Percentiles rank a stretch among this genome's conserved stretches.
Conservation (phyloP, 306 rosid genomes). For the Ziziphus jujuba region DNA sequence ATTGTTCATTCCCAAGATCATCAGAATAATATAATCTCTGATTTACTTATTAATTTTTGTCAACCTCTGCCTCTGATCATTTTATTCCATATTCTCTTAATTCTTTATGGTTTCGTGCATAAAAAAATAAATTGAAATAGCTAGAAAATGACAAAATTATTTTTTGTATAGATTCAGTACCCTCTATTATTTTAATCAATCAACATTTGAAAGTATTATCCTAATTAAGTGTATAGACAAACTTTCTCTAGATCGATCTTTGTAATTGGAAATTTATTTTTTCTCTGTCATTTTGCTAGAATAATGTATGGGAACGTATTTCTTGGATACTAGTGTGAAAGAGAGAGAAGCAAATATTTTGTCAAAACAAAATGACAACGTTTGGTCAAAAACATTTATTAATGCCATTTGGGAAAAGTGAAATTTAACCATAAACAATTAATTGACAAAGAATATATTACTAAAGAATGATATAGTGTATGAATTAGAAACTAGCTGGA, state of each 20-base stretch:
- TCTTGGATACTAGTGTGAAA: background rate
- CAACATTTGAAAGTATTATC: too few species aligned
- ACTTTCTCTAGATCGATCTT: background rate
- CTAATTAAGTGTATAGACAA: background rate
- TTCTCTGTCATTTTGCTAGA: background rate
- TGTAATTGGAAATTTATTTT: background rate
- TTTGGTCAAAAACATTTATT: constrained; percentile 24
- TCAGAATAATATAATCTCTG: background rate
- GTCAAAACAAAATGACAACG: constrained; percentile 39
- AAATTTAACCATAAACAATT: constrained; percentile 1
- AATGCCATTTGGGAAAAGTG: constrained; percentile 18
- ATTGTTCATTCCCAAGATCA: constrained; percentile 37
- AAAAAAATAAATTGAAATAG: background rate
- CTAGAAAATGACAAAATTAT: background rate
- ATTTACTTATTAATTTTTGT: constrained; percentile 7
- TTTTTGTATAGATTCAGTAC: too few species aligned
- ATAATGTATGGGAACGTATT: constrained; percentile 7
- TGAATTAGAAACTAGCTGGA: background rate
- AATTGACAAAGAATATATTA: background rate
- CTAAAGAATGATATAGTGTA: background rate
- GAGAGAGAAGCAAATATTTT: background rate
- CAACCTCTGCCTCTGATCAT: background rate
- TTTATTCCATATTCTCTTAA: constrained; percentile 18
- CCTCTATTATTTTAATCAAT: too few species aligned
- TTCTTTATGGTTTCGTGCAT: background rate